Evolutionary conservation across 768 basidiomycete species (phyloP).

Genomic region (Russula olivacea): DNA sequence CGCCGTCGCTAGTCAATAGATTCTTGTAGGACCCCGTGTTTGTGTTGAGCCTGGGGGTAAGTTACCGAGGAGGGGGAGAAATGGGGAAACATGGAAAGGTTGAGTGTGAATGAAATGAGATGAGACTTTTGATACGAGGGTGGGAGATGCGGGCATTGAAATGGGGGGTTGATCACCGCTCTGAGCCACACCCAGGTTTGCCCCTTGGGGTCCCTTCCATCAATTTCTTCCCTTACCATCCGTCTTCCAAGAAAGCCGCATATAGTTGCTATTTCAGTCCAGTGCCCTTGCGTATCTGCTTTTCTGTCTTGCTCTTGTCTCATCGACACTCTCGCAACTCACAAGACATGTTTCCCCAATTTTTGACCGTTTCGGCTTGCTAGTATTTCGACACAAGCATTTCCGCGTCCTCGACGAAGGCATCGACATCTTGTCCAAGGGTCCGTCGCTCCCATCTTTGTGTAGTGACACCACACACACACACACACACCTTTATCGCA

Average conservation of each 20-base stretch:
- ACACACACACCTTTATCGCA: not conserved
- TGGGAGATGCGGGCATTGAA: conserved; percentile 11
- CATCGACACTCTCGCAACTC: not conserved
- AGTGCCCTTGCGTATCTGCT: not conserved
- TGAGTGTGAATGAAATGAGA: too few species aligned
- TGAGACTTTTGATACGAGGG: not conserved
- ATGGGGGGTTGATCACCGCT: not conserved
- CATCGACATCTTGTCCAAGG: not conserved
- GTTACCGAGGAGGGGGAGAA: not conserved
- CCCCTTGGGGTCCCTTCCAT: not conserved
- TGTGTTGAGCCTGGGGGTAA: not conserved
- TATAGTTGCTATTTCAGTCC: not conserved
- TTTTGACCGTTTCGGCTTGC: conserved; percentile 14
- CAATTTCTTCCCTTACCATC: not conserved
- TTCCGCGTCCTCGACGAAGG: not conserved
- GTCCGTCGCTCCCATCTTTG: not conserved
- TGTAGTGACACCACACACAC: not conserved
- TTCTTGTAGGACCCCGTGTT: not conserved
- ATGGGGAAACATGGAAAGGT: not conserved
- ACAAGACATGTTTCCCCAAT: conserved; percentile 6
- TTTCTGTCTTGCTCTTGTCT: conserved; percentile 11
- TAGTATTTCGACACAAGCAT: not conserved
- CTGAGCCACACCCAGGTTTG: not conserved
- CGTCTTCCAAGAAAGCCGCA: not conserved
- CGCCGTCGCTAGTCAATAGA: not conserved